Conservation (phyloP, 1,284 basidiomycete species). For the Marasmius tenuissimus region DNA sequence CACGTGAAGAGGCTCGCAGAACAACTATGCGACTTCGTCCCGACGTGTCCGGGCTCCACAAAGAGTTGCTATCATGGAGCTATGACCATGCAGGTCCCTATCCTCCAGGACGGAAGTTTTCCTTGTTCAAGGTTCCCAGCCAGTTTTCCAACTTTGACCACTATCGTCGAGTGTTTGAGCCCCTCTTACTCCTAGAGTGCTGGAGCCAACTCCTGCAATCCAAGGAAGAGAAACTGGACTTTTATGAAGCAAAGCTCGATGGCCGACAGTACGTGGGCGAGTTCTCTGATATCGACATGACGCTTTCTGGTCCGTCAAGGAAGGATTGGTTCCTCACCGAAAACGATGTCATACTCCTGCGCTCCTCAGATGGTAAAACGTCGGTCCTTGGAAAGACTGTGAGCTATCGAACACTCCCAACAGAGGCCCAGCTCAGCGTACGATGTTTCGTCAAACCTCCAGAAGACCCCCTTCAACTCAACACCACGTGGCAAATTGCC, state of each 20-base stretch:
- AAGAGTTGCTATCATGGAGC: conserved; percentile 85
- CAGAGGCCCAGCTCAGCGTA: conserved; percentile 49
- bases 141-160: conserved; percentile 66
- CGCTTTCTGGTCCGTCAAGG: conserved; percentile 54
- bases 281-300: conserved; percentile 73
- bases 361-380: conserved; percentile 49
- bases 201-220: conserved; percentile 89
- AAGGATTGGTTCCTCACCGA: conserved; percentile 79
- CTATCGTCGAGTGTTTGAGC: conserved; percentile 81
- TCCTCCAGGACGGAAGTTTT: conserved; percentile 48
- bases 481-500: conserved; percentile 72
- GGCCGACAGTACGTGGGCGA: conserved; percentile 69
- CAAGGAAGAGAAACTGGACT: conserved; percentile 61
- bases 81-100: conserved; percentile 68
- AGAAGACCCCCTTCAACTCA: conserved; percentile 56
- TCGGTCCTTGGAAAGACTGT: conserved; percentile 78
- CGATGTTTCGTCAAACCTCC: conserved; percentile 47
- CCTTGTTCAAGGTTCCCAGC: conserved; percentile 55
- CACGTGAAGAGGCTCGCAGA: conserved; percentile 62
- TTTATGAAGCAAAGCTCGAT: conserved; percentile 57
- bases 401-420: conserved; percentile 55
- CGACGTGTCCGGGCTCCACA: conserved; percentile 80
- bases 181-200: conserved; percentile 88
- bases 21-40: conserved; percentile 78
- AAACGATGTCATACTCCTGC: conserved; percentile 76